Base-by-base conservation (phyloP, 148 eudicot genomes). In the Pouteria glomerata region DNA sequence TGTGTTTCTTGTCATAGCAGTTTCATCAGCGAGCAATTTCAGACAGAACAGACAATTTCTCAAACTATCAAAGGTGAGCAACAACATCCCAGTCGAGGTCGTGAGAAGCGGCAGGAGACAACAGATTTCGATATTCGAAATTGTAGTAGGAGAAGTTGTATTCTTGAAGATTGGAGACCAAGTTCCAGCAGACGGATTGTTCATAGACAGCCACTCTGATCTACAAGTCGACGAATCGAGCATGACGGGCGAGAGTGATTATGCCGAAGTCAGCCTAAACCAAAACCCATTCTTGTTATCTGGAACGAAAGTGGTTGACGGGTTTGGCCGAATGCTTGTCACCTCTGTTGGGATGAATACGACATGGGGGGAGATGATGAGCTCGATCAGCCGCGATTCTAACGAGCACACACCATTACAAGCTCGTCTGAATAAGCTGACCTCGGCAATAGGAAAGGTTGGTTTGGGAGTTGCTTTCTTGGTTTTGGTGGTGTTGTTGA, bases 281-380 rank as follows among this genome's bases (percentile, higher is more conserved):
- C 39, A 24, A 3, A 58, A 72, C 37, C 72, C 76, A 3, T 77
- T 72, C 52, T 68, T 72, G 53, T 47, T 48, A 2, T 72, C 73
- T 1, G 80, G 80, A 8, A 66, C 68, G 15, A 72, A 45, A 37
- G 73, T 77, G 1, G 63, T 23, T 6, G 63, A 59, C 21, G 76
- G 80, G 2, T 37, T 64, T 60, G 80, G 42, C 3, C 30, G 18
- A 29, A 72, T 77, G 76, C 42, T 77, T 12, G 73, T 77, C 37
- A 71, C 72, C 18, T 50, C 80, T 0, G 80, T 77, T 5, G 80
- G 80, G 8, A 66, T 31, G 68, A 47, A 72, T 48, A 66, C 63
- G 12, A 27, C 59, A 31, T 55, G 56, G 50, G 74, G 75, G 2
- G 23, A 72, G 75, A 72, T 62, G 50, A 72, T 72, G 75, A 61